phyloP scores from a whole-genome alignment of 257 asterid species.

The Rauvolfia tetraphylla region DNA sequence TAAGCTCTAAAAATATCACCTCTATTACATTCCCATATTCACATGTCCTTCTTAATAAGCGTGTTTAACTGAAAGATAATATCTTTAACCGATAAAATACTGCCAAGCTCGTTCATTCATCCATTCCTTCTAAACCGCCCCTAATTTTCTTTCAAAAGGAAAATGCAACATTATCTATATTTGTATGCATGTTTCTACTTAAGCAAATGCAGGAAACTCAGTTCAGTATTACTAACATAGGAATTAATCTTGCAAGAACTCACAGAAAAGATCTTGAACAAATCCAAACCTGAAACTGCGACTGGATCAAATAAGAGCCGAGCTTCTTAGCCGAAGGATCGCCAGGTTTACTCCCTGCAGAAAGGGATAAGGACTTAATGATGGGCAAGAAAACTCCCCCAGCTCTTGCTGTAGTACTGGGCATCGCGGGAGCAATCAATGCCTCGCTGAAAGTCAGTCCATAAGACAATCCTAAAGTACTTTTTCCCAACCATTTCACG shows the following conservation, averaged over 20 bases:
- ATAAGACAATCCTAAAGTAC: slow-evolving; percentile 86
- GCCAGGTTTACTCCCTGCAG: slow-evolving; percentile 79
- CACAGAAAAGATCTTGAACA: neutral
- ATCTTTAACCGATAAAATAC: neutral
- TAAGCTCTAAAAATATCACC: neutral
- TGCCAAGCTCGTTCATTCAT: neutral
- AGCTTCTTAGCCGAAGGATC: slow-evolving; percentile 76
- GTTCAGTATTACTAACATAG: neutral
- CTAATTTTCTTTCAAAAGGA: neutral
- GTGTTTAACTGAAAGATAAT: neutral
- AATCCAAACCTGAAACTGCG: slow-evolving; percentile 80
- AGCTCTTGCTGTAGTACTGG: slow-evolving; percentile 96
- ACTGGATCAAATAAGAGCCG: slow-evolving; percentile 75
- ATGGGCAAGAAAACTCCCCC: slow-evolving; percentile 94
- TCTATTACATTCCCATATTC: neutral
- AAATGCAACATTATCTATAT: too few relatives aligned
- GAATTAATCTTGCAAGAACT: neutral
- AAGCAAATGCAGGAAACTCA: neutral
- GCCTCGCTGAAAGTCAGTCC: slow-evolving; percentile 91
- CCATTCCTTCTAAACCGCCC: neutral
- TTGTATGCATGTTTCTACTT: neutral
- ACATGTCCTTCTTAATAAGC: neutral
- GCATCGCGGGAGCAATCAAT: slow-evolving; percentile 95
- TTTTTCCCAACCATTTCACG: slow-evolving; percentile 88
- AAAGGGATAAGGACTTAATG: slow-evolving; percentile 73